phyloP scores from a whole-genome alignment of 2,329 filamentous ascomycete genomes.

The Eutypa lata region DNA sequence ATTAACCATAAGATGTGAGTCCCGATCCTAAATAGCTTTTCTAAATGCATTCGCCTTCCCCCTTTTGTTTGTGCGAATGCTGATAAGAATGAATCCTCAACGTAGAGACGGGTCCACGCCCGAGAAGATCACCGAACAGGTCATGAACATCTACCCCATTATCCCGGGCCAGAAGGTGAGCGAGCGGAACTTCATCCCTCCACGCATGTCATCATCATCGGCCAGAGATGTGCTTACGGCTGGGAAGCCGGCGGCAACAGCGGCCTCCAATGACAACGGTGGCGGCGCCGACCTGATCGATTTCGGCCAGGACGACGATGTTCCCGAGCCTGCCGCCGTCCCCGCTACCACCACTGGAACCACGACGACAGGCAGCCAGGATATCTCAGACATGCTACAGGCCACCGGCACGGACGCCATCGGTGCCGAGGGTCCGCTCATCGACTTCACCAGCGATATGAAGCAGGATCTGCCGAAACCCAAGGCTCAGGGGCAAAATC shows the following conservation, averaged over 20 bases:
- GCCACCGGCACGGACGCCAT: conserved; percentile 43
- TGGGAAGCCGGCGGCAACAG: conserved; percentile 7
- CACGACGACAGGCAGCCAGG: conserved; percentile 20
- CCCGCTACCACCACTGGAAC: conserved; percentile 2
- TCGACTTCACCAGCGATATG: conserved; percentile 56
- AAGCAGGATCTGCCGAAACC: conserved; percentile 41
- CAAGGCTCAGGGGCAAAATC: conserved; percentile 4
- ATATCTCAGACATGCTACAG: conserved; percentile 42
- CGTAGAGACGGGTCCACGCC: conserved; percentile 57
- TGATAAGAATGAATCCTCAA: conserved; percentile 10
- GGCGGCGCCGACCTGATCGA: conserved; percentile 53
- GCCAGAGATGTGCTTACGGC: conserved; percentile 15
- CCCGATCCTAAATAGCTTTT: neutral
- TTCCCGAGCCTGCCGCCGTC: conserved; percentile 2
- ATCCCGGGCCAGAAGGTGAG: conserved; percentile 68
- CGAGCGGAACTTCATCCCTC: conserved; percentile 55
- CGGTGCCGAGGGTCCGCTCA: conserved; percentile 39
- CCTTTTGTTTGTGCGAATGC: neutral
- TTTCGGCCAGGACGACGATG: conserved; percentile 45
- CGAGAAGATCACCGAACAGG: conserved; percentile 72
- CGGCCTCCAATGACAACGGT: conserved; percentile 13
- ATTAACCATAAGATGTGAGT: conserved; percentile 80
- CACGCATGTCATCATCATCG: conserved; percentile 31
- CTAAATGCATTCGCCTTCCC: conserved; percentile 7
- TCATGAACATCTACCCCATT: conserved; percentile 82